Evolutionary conservation across 352 stramenopile species (phyloP), one percentile per base, ranked within the genome.

Genomic region (Globisporangium radiosum): DNA sequence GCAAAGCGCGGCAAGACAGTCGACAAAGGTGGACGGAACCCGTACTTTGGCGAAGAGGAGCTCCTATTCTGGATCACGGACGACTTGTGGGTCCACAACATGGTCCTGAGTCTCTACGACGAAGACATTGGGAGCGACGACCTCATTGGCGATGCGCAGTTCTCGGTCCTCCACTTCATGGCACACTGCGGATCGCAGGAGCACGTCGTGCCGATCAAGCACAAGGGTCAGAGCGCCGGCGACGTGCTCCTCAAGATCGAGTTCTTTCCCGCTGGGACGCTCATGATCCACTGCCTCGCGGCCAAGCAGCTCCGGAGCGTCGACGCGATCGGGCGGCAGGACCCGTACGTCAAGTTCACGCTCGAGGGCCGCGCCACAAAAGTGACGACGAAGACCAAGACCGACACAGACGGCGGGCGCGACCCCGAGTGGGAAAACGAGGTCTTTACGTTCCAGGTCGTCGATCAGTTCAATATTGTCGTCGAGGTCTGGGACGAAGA

Each of bases 401-500:
- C 87, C 1, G 86, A 96, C 64, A 88, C 81, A 15, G 88, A 97
- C 62, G 84, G 83, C 42, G 85, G 88, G 1, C 74, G 72, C 11
- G 85, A 92, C 19, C 88, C 86, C 15, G 67, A 91, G 62, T 98
- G 92, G 92, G 76, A 80, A 17, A 71, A 92, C 55, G 74, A 97
- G 56, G 44, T 61, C 10, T 87, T 97, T 50, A 50, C 43, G n/a
- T 92, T 98, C 57, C 76, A 96, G 42, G 71, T 98, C 49, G 94
- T 98, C 4, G 93, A 98, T 61, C 90, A 98, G 64, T 96, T 92
- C 68, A 91, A 85, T 53, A 73, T 98, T 55, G 58, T 80, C 33
- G 71, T 98, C 25, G 88, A 98, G 57, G 77, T 90, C 57, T 97
- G 86, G 78, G 92, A 98, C 57, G 85, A 97, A 56, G 91, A 97